Conservation (phyloP, 2,329 filamentous ascomycete genomes). For the Bimuria novae-zelandiae region DNA sequence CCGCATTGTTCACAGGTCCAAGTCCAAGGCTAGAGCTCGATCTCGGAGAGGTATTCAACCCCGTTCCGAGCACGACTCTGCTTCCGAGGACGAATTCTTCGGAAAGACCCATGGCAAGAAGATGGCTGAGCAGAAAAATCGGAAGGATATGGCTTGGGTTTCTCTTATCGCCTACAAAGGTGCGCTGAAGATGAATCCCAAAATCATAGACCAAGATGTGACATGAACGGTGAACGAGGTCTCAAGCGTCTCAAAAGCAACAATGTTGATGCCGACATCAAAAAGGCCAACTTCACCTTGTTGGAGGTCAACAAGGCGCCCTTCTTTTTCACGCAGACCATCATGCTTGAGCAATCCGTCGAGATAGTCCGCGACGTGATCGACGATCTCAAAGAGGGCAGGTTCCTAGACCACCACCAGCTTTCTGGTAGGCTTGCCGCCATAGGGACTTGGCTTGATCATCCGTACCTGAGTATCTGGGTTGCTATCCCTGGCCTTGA, state of each 20-base stretch:
- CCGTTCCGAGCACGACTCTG: background rate
- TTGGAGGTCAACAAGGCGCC: slow-evolving; percentile 9
- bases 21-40: background rate
- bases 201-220: slow-evolving; percentile 15
- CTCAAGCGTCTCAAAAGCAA: slow-evolving; percentile 26
- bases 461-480: background rate
- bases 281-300: background rate
- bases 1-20: background rate
- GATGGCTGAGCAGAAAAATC: background rate
- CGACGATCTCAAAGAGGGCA: background rate
- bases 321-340: background rate
- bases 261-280: slow-evolving; percentile 24
- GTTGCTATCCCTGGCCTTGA: background rate
- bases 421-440: background rate
- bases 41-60: background rate
- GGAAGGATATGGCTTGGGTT: background rate
- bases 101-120: background rate
- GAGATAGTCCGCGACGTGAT: background rate
- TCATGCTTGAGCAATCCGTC: background rate
- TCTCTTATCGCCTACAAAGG: background rate
- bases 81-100: background rate
- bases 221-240: slow-evolving; percentile 9
- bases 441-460: background rate
- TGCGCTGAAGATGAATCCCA: slow-evolving; percentile 12
- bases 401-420: background rate